Evolutionary conservation across 345 rosid species (phyloP).

Genomic region (Lepidium sativum): DNA sequence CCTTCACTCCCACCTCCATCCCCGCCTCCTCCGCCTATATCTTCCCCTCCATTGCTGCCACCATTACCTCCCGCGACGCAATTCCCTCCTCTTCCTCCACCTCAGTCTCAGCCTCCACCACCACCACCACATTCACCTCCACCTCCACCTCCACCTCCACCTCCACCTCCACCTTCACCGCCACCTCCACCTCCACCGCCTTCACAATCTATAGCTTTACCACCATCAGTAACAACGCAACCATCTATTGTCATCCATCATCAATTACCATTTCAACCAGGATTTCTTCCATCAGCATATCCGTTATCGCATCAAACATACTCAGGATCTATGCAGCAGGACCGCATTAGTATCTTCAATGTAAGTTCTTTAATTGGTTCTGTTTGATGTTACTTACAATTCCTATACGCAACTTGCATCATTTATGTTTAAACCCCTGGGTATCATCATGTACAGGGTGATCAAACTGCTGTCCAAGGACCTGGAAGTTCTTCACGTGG

Average conservation of each 20-base stretch:
- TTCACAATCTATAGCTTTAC: conserved; percentile 35
- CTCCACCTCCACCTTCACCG: conserved; percentile 18
- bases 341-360: conserved; percentile 35
- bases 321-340: conserved; percentile 52
- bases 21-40: conserved; percentile 30
- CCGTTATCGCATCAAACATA: conserved; percentile 57
- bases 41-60: conserved; percentile 41
- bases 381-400: conserved; percentile 2
- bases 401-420: not conserved
- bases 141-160: conserved; percentile 19
- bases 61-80: conserved; percentile 35
- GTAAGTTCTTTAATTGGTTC: conserved; percentile 32
- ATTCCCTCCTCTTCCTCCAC: conserved; percentile 54
- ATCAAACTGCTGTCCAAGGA: conserved; percentile 50
- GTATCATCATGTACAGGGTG: conserved; percentile 44
- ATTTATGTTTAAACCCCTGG: not conserved
- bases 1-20: conserved; percentile 57
- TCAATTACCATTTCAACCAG: conserved; percentile 38
- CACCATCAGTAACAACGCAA: conserved; percentile 32
- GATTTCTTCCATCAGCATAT: conserved; percentile 37
- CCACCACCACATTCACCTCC: conserved; percentile 23
- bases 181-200: conserved; percentile 40
- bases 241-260: conserved; percentile 42
- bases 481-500: conserved; percentile 45
- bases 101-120: conserved; percentile 49